Percentiles rank a stretch among this genome's conserved stretches.
These are phyloP conservation scores for Eucalyptus regnans DNA, from an alignment of 345 rosid species.

Conservation along the genomic window DNA sequence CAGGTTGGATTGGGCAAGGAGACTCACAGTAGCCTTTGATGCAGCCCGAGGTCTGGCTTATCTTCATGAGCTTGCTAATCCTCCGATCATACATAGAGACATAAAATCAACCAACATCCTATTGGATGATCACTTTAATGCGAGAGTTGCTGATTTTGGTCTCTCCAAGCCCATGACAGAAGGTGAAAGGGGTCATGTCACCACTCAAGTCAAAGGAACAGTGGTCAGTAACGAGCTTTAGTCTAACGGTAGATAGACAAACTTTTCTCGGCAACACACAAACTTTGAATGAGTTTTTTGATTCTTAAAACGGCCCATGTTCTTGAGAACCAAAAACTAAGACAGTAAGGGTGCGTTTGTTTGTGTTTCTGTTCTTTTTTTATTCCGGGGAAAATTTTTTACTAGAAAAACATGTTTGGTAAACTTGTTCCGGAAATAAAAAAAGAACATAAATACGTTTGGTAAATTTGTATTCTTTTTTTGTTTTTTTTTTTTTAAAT, in stretches of 20 bases:
- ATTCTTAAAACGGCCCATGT: neutral
- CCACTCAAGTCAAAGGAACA: slow-evolving; percentile 97
- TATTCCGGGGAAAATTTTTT: no score
- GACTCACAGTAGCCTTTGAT: slow-evolving; percentile 72
- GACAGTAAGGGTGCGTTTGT: no score
- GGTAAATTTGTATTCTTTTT: no score
- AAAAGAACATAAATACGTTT: no score
- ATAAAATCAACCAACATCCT: slow-evolving; percentile 76
- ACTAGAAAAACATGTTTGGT: no score
- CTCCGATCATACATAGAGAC: slow-evolving; percentile 94
- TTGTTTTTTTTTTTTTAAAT: no score
- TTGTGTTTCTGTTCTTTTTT: no score
- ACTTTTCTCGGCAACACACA: neutral
- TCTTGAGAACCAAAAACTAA: neutral
- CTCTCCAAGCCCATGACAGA: slow-evolving; percentile 65
- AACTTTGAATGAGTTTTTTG: neutral
- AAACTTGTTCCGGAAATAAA: no score
- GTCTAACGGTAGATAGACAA: neutral
- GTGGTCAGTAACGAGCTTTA: slow-evolving; percentile 40
- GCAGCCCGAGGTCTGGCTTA: slow-evolving; percentile 79
- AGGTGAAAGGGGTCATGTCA: slow-evolving; percentile 52
- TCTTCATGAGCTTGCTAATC: slow-evolving; percentile 90
- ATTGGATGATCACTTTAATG: slow-evolving; percentile 61
- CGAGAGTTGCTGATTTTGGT: slow-evolving; percentile 94
- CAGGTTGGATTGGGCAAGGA: slow-evolving; percentile 65